Evolutionary conservation across 129 eudicot species (phyloP).

Genomic region (Rutidosis leptorrhynchoides): DNA sequence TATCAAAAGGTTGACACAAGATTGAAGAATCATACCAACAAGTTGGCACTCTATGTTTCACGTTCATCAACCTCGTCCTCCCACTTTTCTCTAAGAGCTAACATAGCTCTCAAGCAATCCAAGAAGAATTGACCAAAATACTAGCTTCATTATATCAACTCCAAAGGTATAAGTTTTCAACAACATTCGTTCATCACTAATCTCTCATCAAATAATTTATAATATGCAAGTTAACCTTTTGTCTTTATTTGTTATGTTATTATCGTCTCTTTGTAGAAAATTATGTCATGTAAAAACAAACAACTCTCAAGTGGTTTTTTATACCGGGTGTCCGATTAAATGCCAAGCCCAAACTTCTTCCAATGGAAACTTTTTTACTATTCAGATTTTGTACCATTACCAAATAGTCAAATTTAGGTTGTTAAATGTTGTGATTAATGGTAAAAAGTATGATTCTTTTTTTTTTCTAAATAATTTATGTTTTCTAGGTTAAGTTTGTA

Average conservation of each 20-base stretch:
- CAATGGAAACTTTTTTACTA: too few species aligned
- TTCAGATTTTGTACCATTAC: background rate
- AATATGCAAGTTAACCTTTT: background rate
- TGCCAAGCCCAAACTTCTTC: slow-evolving; percentile 18
- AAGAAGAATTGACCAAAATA: too few species aligned
- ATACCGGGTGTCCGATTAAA: slow-evolving; percentile 28
- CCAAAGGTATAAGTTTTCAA: background rate
- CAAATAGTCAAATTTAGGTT: background rate
- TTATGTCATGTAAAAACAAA: background rate
- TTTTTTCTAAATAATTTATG: too few species aligned
- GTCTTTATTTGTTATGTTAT: background rate
- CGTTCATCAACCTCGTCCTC: too few species aligned
- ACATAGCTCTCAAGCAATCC: too few species aligned
- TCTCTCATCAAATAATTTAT: background rate
- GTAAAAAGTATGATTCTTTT: too few species aligned
- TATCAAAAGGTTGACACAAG: too few species aligned
- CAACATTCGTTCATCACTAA: background rate
- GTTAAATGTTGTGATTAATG: background rate
- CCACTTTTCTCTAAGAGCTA: too few species aligned
- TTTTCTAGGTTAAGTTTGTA: too few species aligned
- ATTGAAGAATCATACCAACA: too few species aligned
- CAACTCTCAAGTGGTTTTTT: background rate
- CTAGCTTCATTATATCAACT: too few species aligned
- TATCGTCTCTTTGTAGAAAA: slow-evolving; percentile 29
- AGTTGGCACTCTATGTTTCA: too few species aligned